Percentiles rank a stretch among this genome's conserved stretches.
Evolutionary conservation across 2,329 filamentous ascomycete species (phyloP).

Genomic region (Bipolaris cookei): DNA sequence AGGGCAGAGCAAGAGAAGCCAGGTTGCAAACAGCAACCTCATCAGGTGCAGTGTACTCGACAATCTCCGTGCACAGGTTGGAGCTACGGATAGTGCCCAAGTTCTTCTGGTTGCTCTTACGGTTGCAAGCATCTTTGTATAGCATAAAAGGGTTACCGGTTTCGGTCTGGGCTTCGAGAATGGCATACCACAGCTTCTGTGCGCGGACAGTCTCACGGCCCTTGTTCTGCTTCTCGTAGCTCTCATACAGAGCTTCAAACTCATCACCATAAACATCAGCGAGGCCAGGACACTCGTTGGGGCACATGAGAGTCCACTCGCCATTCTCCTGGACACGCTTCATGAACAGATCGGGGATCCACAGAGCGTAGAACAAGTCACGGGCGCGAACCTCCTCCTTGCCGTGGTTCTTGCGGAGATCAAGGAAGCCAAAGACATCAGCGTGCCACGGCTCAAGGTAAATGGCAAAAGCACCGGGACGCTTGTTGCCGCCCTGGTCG

Average conservation of each 20-base stretch:
- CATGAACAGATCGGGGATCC: slow-evolving; percentile 99
- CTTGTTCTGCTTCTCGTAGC: slow-evolving; percentile 84
- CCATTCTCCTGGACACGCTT: slow-evolving; percentile 97
- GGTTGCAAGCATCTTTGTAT: slow-evolving; percentile 98
- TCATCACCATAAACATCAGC: slow-evolving; percentile 97
- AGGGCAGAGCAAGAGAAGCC: slow-evolving; percentile 89
- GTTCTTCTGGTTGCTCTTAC: slow-evolving; percentile 99
- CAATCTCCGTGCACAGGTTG: slow-evolving; percentile 97
- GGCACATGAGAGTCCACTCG: slow-evolving; percentile 98
- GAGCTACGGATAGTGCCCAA: slow-evolving; percentile 97
- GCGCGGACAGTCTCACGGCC: slow-evolving; percentile 92
- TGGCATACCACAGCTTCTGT: slow-evolving; percentile 99
- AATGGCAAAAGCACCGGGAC: slow-evolving; percentile 96
- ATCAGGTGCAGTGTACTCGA: slow-evolving; percentile 96
- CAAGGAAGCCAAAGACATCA: slow-evolving; percentile 96
- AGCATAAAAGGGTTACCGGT: slow-evolving; percentile 99
- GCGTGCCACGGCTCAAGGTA: slow-evolving; percentile 99
- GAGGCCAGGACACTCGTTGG: slow-evolving; percentile 92
- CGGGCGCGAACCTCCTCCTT: slow-evolving; percentile 98
- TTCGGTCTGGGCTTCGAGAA: slow-evolving; percentile 97
- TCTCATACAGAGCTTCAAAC: slow-evolving; percentile 91
- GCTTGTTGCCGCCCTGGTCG: slow-evolving; percentile 99
- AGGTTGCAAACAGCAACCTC: slow-evolving; percentile 99
- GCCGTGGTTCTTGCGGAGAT: slow-evolving; percentile 98
- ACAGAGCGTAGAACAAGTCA: slow-evolving; percentile 95